Evolutionary conservation across 768 basidiomycete genomes (phyloP).

Genomic region (Lactifluus rugatus): DNA sequence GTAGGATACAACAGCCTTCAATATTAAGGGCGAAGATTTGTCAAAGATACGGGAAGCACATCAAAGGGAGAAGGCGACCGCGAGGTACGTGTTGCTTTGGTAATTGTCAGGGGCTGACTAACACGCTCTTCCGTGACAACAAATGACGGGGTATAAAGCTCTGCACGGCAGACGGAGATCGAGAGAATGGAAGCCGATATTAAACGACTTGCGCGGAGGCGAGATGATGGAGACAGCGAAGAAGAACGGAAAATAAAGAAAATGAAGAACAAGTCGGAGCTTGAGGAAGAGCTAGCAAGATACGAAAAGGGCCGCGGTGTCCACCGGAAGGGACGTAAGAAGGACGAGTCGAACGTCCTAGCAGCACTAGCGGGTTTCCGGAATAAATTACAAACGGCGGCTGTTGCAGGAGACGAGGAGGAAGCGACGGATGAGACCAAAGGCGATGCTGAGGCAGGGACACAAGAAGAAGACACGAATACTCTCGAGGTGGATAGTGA

Average conservation of each 20-base stretch:
- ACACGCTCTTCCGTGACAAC: neutral
- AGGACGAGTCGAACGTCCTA: conserved; percentile 64
- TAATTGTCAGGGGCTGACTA: neutral
- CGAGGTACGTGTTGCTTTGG: conserved; percentile 35
- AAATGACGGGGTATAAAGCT: conserved; percentile 31
- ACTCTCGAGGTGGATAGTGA: conserved; percentile 72
- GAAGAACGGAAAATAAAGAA: conserved; percentile 53
- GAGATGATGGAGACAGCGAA: conserved; percentile 52
- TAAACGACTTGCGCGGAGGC: conserved; percentile 58
- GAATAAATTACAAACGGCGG: conserved; percentile 49
- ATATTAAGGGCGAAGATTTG: conserved; percentile 43
- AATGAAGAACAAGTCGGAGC: conserved; percentile 52
- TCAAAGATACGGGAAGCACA: conserved; percentile 68
- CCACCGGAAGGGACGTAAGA: conserved; percentile 44
- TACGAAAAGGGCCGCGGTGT: conserved; percentile 60
- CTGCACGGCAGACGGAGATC: conserved; percentile 63
- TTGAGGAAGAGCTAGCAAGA: conserved; percentile 75
- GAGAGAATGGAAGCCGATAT: conserved; percentile 85
- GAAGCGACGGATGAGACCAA: conserved; percentile 21
- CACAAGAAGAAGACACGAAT: conserved; percentile 33
- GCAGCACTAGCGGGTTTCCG: conserved; percentile 62
- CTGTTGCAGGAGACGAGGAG: conserved; percentile 16
- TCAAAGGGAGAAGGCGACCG: conserved; percentile 55
- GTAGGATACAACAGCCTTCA: conserved; percentile 27
- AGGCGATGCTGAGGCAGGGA: conserved; percentile 20